Evolutionary conservation across 768 basidiomycete genomes (phyloP), one percentile per base, ranked within the genome.

Genomic region (Psilocybe cubensis): DNA sequence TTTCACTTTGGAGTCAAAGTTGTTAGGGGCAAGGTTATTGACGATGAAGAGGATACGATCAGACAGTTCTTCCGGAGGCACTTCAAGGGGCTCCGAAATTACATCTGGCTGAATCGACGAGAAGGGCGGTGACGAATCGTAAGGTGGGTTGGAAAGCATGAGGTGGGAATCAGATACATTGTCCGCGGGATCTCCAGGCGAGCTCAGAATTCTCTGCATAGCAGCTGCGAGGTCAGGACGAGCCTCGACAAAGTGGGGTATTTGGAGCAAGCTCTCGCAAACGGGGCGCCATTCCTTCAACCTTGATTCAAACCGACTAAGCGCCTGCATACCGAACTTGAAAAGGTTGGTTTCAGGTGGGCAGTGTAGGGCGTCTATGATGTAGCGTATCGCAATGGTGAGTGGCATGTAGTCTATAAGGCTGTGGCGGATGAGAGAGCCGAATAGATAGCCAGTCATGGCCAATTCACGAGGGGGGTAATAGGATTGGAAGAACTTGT

Each of bases 401-500:
- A 98, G 88, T 20, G 97, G 92, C 56, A 96, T 92, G 68, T 89
- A 89, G 70, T 98, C 94, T 66, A 99, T 88, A 48, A 99, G 84
- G 65, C 93, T 88, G 68, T 91, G 86, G 63, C 97, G 92, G 63
- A 99, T 97, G 66, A 99, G 84, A 27, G 94, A 95, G 29, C 97
- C 97, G 61, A 98, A 98, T 25, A 99, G 83, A 68, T 94, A 90
- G 45, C 92, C 97, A 6, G 97, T 98, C 87, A 98, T 94, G 51
- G 88, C 87, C 44, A 98, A 82, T 75, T 98, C 95, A 62, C 95
- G 91, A 35, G 91, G 81, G 23, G 97, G 97, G 67, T 94, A 94
- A 74, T 90, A 97, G 38, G 91, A 90, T 69, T 96, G 94, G 85
- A 98, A 97, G 81, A 98, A 99, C 68, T 95, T 96, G 86, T 97